Base-by-base conservation (phyloP, 768 basidiomycete species). In the Leccinellum rugosiceps region DNA sequence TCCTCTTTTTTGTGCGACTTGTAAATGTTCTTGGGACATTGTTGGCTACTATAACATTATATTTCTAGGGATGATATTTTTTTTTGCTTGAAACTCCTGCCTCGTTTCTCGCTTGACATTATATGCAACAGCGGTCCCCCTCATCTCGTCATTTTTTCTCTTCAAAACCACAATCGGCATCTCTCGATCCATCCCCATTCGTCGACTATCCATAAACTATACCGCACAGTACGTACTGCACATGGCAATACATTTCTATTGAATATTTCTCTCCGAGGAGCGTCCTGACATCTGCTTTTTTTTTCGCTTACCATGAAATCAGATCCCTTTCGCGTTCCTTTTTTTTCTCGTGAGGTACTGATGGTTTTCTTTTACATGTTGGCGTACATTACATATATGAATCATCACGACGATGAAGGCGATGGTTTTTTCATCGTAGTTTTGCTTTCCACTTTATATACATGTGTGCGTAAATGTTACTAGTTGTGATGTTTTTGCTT, bases 21-120 rank as follows among this genome's bases (percentile, higher is more conserved):
- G n/a, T 41, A 68, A 71, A 71, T 49, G 65, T 72, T 71, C 61
- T 73, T 73, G 70, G 70, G 72, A 73, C 70, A 67, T 62, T 71
- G 63, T 69, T 73, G 60, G 58, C 50, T 63, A 63, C 55, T 59
- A 71, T 72, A 71, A 71, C 71, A 66, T 71, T 71, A 69, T 68
- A 72, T 65, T 41, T 69, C 62, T 61, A 71, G 72, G 70, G 61
- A 70, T 51, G 54, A 66, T 66, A 55, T 66, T 53, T 65, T 63
- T 38, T 38, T n/a, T 38, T 73, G 69, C 67, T 71, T 62, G 48
- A 62, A 61, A 57, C 59, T 58, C 46, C 58, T 23, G 15, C 26
- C 38, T 44, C 45, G n/a, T 50, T 53, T 52, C 56, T 35, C 56
- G 44, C 45, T 46, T n/a, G 61, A 63, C 41, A 41, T 19, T 13